These are phyloP conservation scores for Neostapfia colusana DNA, from an alignment of 176 grass and related monocot genomes.

Conservation along the genomic window DNA sequence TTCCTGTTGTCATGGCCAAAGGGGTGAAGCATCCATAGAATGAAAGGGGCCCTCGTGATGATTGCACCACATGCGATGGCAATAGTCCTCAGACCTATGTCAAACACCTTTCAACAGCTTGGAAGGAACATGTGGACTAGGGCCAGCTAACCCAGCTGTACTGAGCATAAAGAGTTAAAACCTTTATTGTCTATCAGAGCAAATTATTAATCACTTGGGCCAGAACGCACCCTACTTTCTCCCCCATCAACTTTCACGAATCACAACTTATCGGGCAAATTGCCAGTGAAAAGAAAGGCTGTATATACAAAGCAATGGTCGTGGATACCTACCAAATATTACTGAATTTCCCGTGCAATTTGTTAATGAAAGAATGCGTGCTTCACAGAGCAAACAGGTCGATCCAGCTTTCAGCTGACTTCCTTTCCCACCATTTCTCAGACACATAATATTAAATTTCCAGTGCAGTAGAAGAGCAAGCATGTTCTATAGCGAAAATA, in stretches of 20 bases:
- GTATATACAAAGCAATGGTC: slow-evolving; percentile 1
- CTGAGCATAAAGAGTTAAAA: slow-evolving; percentile 44
- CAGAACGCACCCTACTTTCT: slow-evolving; percentile 39
- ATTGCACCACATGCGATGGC: slow-evolving; percentile 35
- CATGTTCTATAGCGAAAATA: slow-evolving; percentile 14
- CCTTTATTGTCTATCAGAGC: slow-evolving; percentile 30
- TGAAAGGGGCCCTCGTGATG: slow-evolving; percentile 24
- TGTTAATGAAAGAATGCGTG: neutral
- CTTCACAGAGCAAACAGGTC: slow-evolving; percentile 9
- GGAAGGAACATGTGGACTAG: slow-evolving; percentile 38
- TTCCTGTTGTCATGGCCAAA: slow-evolving; percentile 20
- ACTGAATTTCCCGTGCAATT: neutral
- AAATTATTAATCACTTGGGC: slow-evolving; percentile 34
- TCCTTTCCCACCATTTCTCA: neutral
- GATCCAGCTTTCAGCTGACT: no score
- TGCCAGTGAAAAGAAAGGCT: slow-evolving; percentile 5
- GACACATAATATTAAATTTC: neutral
- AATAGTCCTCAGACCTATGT: slow-evolving; percentile 29
- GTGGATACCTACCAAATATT: neutral
- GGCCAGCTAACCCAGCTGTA: slow-evolving; percentile 28
- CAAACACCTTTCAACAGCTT: slow-evolving; percentile 37
- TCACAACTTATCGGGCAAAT: neutral
- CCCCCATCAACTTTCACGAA: neutral
- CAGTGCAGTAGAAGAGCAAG: slow-evolving; percentile 10
- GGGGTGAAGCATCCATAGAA: slow-evolving; percentile 17